Conservation (phyloP, 805 yeast genomes). For the Candida nitratophila region DNA sequence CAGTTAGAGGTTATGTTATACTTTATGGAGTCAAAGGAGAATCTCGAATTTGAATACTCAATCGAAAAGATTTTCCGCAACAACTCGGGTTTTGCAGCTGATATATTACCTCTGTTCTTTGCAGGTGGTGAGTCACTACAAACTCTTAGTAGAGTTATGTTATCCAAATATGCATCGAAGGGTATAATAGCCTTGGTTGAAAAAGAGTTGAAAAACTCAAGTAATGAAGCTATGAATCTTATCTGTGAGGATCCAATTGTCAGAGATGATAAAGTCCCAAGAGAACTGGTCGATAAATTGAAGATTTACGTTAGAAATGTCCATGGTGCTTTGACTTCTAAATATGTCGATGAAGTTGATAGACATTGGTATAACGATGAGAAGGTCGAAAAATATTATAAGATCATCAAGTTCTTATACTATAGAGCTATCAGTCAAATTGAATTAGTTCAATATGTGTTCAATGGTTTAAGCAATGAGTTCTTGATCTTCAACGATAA, state of each 20-base stretch:
- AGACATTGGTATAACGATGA: constrained; percentile 24
- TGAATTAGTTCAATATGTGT: neutral
- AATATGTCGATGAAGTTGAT: constrained; percentile 19
- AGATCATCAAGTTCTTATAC: constrained; percentile 25
- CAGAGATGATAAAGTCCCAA: neutral
- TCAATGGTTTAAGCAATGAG: neutral
- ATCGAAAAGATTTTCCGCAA: constrained; percentile 14
- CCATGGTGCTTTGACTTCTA: neutral
- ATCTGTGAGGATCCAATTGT: neutral
- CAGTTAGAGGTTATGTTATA: constrained; percentile 31
- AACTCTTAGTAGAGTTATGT: constrained; percentile 21
- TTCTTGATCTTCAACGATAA: too few species aligned
- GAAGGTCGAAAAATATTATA: constrained; percentile 32
- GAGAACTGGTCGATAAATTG: neutral
- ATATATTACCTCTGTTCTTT: constrained; percentile 31
- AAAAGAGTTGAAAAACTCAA: neutral
- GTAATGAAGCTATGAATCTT: neutral
- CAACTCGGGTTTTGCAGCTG: constrained; percentile 29
- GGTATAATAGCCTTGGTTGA: neutral
- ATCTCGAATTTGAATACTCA: constrained; percentile 14
- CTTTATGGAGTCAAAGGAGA: constrained; percentile 9
- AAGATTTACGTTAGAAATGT: neutral
- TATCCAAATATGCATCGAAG: constrained; percentile 10
- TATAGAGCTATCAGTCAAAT: constrained; percentile 24
- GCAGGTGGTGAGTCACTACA: constrained; percentile 39